Percentiles rank a stretch among this genome's conserved stretches.
phyloP scores from a whole-genome alignment of 768 basidiomycete species.

The Pholiota molesta region DNA sequence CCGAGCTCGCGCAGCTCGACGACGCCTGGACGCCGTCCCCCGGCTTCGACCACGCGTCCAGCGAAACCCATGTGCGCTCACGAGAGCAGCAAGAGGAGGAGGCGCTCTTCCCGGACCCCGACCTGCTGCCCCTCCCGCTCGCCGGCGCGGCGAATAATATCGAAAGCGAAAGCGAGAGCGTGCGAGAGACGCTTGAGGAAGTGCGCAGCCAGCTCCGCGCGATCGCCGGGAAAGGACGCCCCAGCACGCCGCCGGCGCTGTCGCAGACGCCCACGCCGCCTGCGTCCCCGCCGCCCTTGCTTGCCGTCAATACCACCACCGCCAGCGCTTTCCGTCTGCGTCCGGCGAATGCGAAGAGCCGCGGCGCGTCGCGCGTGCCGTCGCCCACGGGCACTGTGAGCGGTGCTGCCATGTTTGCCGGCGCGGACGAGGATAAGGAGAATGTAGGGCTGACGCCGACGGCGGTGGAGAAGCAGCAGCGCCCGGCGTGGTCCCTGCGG shows the following conservation, averaged over 20 bases:
- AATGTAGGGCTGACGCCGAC: constrained; percentile 10
- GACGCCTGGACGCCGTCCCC: not conserved
- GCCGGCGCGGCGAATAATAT: not conserved
- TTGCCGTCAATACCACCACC: not conserved
- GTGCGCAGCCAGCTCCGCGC: not conserved
- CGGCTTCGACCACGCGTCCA: not conserved
- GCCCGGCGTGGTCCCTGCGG: constrained; percentile 41
- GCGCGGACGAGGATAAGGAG: constrained; percentile 18
- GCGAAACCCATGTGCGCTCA: not conserved
- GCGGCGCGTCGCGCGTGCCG: not conserved
- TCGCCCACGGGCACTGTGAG: not conserved
- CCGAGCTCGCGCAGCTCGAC: not conserved
- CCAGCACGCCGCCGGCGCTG: not conserved
- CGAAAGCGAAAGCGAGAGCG: too few species aligned
- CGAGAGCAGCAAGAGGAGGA: constrained; percentile 7
- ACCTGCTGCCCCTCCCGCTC: constrained; percentile 37
- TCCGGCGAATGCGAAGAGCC: not conserved
- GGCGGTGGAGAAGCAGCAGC: not conserved
- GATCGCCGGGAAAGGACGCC: not conserved
- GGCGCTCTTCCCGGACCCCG: constrained; percentile 1
- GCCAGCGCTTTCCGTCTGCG: not conserved
- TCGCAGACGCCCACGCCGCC: constrained; percentile 48
- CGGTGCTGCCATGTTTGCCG: not conserved
- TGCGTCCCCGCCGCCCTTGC: constrained; percentile 39
- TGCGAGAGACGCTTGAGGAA: not conserved